Evolutionary conservation across 2,329 filamentous ascomycete genomes (phyloP), one percentile per base, ranked within the genome.

Genomic region (Pseudocercospora musae): DNA sequence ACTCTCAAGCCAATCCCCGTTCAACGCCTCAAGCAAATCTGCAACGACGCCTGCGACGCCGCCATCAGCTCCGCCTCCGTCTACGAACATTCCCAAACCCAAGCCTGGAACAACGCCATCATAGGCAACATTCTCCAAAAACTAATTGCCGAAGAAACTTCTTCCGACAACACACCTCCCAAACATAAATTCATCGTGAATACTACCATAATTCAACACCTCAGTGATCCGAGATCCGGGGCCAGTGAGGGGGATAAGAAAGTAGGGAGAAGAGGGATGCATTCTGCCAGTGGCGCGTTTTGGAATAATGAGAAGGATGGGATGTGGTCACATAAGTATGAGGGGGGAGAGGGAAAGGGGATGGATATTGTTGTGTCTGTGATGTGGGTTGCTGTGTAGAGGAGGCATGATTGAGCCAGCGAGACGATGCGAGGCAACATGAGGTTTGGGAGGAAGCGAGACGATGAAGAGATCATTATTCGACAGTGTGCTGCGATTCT

Each of bases 141-240:
- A 57, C 83, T 94, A 68, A 91, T 94, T 77, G 87, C 88, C 69
- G 90, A 93, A 59, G 29, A 31, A 31, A 69, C 72, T 75, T 64
- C 62, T 29, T 49, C 60, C 21, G 40, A 57, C 18, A 55, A 57
- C 9, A 52, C 48, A 27, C 80, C 85, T 25, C 89, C 90, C 4
- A 69, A 72, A 57, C 96, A 88, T 86, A 98, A 98, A 79, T 98
- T 94, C 80, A 91, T 92, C 70, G 92, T 96, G 80, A 98, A 96
- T 84, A 96, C 91, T 82, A 98, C 94, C 69, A 97, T 98, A 75
- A 96, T 98, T 70, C 94, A 99, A 82, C 94, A 98, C 81, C 83
- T 94, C 33, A 86, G 89, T 20, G 85, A 89, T 59, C 88, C 86
- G 29, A 80, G 85, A 60, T 80, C 87, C 56, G 88, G 86, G 86